Base-by-base conservation (phyloP, 2,329 filamentous ascomycete genomes). In the Hymenoscyphus fraxineus region DNA sequence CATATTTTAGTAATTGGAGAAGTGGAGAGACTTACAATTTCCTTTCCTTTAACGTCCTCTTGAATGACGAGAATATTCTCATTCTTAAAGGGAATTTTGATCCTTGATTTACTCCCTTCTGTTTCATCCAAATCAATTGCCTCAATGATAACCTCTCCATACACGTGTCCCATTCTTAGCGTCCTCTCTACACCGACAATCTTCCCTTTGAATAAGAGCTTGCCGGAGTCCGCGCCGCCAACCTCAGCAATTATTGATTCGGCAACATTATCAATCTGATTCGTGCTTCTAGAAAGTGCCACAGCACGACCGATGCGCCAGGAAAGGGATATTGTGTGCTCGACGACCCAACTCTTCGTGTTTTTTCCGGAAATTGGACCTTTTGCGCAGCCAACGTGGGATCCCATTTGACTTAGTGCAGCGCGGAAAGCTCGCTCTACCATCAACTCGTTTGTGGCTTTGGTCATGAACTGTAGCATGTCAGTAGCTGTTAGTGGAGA, bases 71-170 rank as follows among this genome's bases (percentile, higher is more conserved):
- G 83, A 58, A 91, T 88, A 70, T 90, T 91, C 72, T 91, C 88
- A 74, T 91, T 91, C 77, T 90, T 90, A 79, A 90, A 90, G 0
- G 88, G 87, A 59, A 91, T 87, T 72, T 85, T 0, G 32, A 61
- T 38, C 47, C 13, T 61, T 31, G 22, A 15, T 32, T 61, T 61
- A 31, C 44, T 32, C 19, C 15, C 41, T n/a, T 27, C 59, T 10
- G 19, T 32, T 31, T 55, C 47, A 9, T 35, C 40, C 5, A 16
- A 12, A 10, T 60, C 31, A 12, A 31, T 40, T 19, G 19, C 13
- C 19, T 60, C 58, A n/a, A 60, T 47, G 7, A 60, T 47, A n/a
- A 60, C 58, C 58, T 60, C 58, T 13, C 58, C 58, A 47, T 60
- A 60, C 13, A 60, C 79, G 69, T 88, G 82, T 0, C 86, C 85